A percentile compares a stretch with the other conserved stretches of the same genome.
Conservation (phyloP, 345 rosid species). For the Crucihimalaya himalaica region DNA sequence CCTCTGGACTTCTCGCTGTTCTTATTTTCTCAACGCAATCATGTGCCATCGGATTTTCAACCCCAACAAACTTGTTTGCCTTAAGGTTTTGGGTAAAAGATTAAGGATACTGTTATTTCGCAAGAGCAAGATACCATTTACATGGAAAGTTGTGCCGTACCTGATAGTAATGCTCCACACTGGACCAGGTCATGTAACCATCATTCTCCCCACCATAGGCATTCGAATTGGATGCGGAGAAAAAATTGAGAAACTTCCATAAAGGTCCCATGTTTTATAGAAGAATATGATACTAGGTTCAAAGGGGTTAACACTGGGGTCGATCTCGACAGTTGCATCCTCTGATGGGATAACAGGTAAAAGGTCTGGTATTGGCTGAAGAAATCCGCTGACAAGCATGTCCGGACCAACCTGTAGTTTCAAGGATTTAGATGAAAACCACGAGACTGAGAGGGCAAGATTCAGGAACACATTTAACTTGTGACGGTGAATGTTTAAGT, state of each 20-base stretch:
- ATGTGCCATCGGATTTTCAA: slow-evolving; percentile 53
- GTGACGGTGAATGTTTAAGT: not conserved
- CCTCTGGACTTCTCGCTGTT: slow-evolving; percentile 80
- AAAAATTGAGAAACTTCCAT: slow-evolving; percentile 89
- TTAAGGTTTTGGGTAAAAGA: slow-evolving; percentile 33
- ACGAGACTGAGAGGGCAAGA: not conserved
- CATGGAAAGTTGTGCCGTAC: slow-evolving; percentile 40
- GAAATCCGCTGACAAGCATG: slow-evolving; percentile 90
- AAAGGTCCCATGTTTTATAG: slow-evolving; percentile 95
- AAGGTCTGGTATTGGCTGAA: slow-evolving; percentile 88
- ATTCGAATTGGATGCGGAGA: slow-evolving; percentile 86
- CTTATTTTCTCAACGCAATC: slow-evolving; percentile 65
- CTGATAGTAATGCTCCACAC: slow-evolving; percentile 91
- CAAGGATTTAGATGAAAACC: slow-evolving; percentile 26
- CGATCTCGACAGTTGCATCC: slow-evolving; percentile 81
- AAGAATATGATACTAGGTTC: slow-evolving; percentile 81
- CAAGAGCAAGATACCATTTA: slow-evolving; percentile 18
- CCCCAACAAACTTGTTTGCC: slow-evolving; percentile 69
- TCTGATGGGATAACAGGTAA: slow-evolving; percentile 77
- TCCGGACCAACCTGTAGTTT: slow-evolving; percentile 80
- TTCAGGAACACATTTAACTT: not conserved
- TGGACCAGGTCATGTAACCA: slow-evolving; percentile 66
- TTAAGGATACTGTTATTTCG: not conserved
- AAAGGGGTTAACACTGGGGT: slow-evolving; percentile 70
- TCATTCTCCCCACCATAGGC: slow-evolving; percentile 48